These are phyloP conservation scores for Candida glucosophila DNA, from an alignment of 1,139 yeast genomes.

Conservation along the genomic window DNA sequence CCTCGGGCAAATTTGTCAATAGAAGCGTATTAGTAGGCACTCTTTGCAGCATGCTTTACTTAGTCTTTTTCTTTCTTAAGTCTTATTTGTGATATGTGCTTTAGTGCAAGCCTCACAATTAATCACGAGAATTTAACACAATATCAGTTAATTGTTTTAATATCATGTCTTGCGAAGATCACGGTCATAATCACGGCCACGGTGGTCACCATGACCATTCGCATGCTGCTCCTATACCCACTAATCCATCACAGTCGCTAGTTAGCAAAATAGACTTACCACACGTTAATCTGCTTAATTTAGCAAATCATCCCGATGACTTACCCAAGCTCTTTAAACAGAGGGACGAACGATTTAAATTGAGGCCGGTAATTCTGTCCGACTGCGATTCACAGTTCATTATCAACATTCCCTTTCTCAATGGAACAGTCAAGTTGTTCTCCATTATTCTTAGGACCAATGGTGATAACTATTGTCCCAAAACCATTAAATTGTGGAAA, in stretches of 20 bases:
- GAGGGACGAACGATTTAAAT: conserved; percentile 30
- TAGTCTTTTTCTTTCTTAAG: too few relatives aligned
- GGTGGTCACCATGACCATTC: conserved; percentile 12
- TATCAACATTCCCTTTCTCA: conserved; percentile 63
- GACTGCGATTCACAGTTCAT: conserved; percentile 82
- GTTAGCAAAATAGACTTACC: conserved; percentile 52
- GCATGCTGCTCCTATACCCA: conserved; percentile 61
- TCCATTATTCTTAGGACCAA: conserved; percentile 65
- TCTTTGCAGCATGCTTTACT: conserved; percentile 5
- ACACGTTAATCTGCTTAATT: conserved; percentile 59
- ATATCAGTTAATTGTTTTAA: conserved; percentile 1
- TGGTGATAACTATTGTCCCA: conserved; percentile 59
- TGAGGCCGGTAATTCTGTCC: conserved; percentile 48
- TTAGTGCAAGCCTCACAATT: too few relatives aligned
- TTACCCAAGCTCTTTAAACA: conserved; percentile 43
- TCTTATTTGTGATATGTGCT: too few relatives aligned
- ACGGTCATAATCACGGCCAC: conserved; percentile 11
- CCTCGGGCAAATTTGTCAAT: conserved; percentile 20
- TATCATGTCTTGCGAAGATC: conserved; percentile 34
- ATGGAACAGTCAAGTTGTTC: conserved; percentile 65
- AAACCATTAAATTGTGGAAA: conserved; percentile 60
- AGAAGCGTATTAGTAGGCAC: conserved; percentile 34
- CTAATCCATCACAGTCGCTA: conserved; percentile 63
- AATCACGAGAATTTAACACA: too few relatives aligned
- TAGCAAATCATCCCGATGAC: conserved; percentile 43